Evolutionary conservation across 176 grass and related monocot genomes (phyloP).

Genomic region (Ampelocalamus luodianensis): DNA sequence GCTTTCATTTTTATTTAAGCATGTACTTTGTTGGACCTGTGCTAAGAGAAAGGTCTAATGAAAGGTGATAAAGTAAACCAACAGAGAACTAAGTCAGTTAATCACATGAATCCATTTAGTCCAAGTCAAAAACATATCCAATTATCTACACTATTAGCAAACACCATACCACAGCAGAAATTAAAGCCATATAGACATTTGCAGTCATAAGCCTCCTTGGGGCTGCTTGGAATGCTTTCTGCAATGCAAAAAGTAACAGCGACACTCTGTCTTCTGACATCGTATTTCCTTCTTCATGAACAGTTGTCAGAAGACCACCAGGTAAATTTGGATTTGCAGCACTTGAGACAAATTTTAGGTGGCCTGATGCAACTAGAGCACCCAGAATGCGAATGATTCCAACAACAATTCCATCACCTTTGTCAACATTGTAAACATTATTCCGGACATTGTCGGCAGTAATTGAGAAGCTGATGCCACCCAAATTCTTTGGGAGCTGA

Average conservation of each 20-base stretch:
- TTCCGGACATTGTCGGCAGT: constrained; percentile 87
- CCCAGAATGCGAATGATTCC: constrained; percentile 93
- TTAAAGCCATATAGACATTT: constrained; percentile 90
- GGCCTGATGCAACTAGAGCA: constrained; percentile 80
- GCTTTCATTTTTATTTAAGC: constrained; percentile 21
- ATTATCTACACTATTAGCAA: constrained; percentile 40
- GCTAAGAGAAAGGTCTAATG: constrained; percentile 1
- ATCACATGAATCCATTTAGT: constrained; percentile 26
- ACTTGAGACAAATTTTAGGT: constrained; percentile 71
- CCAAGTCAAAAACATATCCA: constrained; percentile 14
- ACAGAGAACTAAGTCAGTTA: neutral
- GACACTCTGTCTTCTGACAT: constrained; percentile 81
- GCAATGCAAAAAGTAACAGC: constrained; percentile 90
- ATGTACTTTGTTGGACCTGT: neutral
- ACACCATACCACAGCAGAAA: constrained; percentile 80
- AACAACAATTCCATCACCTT: constrained; percentile 87
- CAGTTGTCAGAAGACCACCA: constrained; percentile 50
- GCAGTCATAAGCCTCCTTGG: constrained; percentile 84
- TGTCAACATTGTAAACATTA: constrained; percentile 93
- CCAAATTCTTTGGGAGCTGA: constrained; percentile 80
- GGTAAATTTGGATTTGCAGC: constrained; percentile 51
- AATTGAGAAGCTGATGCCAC: constrained; percentile 84
- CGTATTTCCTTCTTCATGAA: constrained; percentile 75
- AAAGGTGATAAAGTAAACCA: constrained; percentile 25
- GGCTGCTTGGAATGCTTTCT: constrained; percentile 91